phyloP scores from a whole-genome alignment of 2,329 filamentous ascomycete genomes.

The Aspergillus costaricaensis region DNA sequence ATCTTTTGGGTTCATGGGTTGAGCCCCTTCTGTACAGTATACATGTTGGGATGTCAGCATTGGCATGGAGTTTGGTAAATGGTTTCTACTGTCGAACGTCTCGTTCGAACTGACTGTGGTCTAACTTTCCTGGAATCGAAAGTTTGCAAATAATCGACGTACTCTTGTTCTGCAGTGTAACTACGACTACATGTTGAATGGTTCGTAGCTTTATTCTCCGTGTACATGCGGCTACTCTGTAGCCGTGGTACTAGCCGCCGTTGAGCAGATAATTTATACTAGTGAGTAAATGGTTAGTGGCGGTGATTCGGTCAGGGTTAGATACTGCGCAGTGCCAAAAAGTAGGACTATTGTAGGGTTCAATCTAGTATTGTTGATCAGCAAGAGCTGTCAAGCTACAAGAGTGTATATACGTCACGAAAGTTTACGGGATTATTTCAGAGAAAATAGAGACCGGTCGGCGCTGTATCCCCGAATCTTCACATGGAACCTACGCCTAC shows the following conservation, averaged over 20 bases:
- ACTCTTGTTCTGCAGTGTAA: background rate
- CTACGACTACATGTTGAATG: background rate
- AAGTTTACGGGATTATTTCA: too few species aligned
- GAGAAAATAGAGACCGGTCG: too few species aligned
- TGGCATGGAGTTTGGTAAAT: slow-evolving; percentile 20
- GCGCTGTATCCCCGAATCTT: background rate
- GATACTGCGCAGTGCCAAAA: too few species aligned
- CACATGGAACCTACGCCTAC: slow-evolving; percentile 7
- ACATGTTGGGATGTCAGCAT: slow-evolving; percentile 11
- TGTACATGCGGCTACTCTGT: background rate
- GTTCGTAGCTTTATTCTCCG: background rate
- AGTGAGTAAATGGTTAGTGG: too few species aligned
- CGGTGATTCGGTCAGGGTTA: too few species aligned
- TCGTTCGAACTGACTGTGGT: background rate
- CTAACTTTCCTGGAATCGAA: background rate
- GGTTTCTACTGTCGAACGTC: background rate
- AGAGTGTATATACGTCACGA: too few species aligned
- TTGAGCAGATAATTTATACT: too few species aligned
- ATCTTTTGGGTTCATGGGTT: background rate
- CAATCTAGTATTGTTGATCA: too few species aligned
- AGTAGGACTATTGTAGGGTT: too few species aligned
- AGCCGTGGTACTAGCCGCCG: too few species aligned
- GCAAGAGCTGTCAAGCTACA: too few species aligned
- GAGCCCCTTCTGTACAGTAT: slow-evolving; percentile 14
- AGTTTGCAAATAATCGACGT: background rate